A percentile compares a stretch with the other conserved stretches of the same genome.
Conservation (phyloP, 2,329 filamentous ascomycete genomes). For the Fusarium tjaetaba region DNA sequence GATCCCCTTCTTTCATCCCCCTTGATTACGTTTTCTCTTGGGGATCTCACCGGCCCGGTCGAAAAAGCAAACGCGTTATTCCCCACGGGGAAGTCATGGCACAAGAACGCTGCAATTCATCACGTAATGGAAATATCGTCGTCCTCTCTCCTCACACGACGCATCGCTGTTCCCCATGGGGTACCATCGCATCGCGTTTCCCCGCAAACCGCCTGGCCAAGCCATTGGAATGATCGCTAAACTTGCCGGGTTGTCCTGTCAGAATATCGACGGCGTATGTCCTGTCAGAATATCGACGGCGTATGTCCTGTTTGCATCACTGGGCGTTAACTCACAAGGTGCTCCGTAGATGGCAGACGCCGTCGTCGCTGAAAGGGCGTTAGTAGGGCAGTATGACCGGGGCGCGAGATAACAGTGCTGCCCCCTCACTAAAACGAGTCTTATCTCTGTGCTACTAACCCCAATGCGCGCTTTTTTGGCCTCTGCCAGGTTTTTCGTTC, state of each 20-base stretch:
- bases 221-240: neutral
- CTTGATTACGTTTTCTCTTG: neutral
- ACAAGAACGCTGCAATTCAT: slow-evolving; percentile 6
- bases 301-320: neutral
- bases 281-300: neutral
- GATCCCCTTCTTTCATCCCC: neutral
- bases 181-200: slow-evolving; percentile 6
- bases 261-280: neutral
- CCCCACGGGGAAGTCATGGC: slow-evolving; percentile 23
- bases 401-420: slow-evolving; percentile 32
- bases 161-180: slow-evolving; percentile 32
- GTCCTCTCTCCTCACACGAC: neutral
- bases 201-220: slow-evolving; percentile 19
- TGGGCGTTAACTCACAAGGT: neutral
- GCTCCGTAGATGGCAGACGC: neutral
- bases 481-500: slow-evolving; percentile 15
- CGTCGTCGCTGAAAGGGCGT: neutral
- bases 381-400: slow-evolving; percentile 11
- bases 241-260: neutral
- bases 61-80: neutral
- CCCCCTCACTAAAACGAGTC: neutral
- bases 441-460: slow-evolving; percentile 22
- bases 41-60: slow-evolving; percentile 20
- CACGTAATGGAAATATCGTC: slow-evolving; percentile 36
- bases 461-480: slow-evolving; percentile 25